Evolutionary conservation across 2,329 filamentous ascomycete species (phyloP), one percentile per base, ranked within the genome.

Genomic region (Calonectria ilicicola): DNA sequence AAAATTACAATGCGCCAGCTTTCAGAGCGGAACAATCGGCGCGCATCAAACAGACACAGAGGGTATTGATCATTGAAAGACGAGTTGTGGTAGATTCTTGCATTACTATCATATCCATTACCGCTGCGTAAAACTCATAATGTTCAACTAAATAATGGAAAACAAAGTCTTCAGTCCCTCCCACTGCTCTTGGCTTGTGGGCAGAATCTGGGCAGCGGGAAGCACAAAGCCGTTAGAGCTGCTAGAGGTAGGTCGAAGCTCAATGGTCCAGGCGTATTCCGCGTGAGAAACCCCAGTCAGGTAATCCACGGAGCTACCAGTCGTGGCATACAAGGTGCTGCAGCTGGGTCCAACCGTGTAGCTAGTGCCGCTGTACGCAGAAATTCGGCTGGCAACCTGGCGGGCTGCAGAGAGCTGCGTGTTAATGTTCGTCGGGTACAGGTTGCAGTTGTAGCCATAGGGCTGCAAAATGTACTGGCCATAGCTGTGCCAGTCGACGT

Each of bases 401-500:
- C 64, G 56, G 9, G 89, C 88, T 7, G 91, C 85, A 2, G 80
- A 78, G 68, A 86, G 81, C 69, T 89, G 86, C 72, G 86, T 83
- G 10, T 83, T 78, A 68, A 88, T 83, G 68, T 89, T 87, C 51
- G 84, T 80, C 14, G 88, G 80, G 19, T 83, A 79, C 21, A 81
- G 84, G 35, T 81, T 82, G 83, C 89, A 91, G 2, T 86, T 87
- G 82, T 90, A 91, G 26, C 88, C 91, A 80, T 91, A 92, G n/a
- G 89, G 85, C 78, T 77, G 86, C 75, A 90, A 86, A 71, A 92
- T 87, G 65, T 90, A 85, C 69, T 93, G 91, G 27, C 87, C 88
- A 82, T 93, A 93, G 0, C 90, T 87, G 84, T 93, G 92, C 78
- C 89, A 90, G 82, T 93, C 92, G 72, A 93, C 89, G 82, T 89